Evolutionary conservation across 257 asterid species (phyloP).

Genomic region (Forsythia viridissima): DNA sequence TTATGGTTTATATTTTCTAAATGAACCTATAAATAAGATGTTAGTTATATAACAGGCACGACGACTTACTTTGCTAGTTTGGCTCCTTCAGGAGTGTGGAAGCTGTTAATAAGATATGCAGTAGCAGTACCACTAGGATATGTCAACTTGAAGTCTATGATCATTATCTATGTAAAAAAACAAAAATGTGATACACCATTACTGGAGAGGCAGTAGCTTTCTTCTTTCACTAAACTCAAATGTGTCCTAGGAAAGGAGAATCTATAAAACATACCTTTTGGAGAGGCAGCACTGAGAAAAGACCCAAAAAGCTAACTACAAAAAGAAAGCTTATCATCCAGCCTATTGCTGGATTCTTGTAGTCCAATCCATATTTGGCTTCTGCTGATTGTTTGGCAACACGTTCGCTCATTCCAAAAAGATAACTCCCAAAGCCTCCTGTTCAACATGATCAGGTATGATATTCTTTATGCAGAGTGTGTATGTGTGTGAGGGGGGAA

Average conservation of each 20-base stretch:
- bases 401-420: constrained; percentile 51
- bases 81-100: constrained; percentile 36
- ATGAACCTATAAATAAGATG: background rate
- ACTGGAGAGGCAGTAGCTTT: no score
- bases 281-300: constrained; percentile 62
- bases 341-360: constrained; percentile 45
- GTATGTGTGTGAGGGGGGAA: no score
- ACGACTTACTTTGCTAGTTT: constrained; percentile 24
- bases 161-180: constrained; percentile 25
- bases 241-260: background rate
- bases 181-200: background rate
- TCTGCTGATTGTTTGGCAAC: constrained; percentile 46
- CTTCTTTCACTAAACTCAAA: no score
- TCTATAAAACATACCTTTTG: constrained; percentile 37
- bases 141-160: constrained; percentile 26
- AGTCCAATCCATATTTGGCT: constrained; percentile 24
- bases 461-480: background rate
- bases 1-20: background rate
- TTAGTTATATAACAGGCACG: no score
- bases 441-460: background rate
- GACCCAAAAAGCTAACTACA: constrained; percentile 59
- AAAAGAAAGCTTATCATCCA: constrained; percentile 67
- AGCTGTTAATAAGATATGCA: constrained; percentile 34
- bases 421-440: constrained; percentile 67
- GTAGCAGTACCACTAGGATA: constrained; percentile 45